Evolutionary conservation across 2,329 filamentous ascomycete genomes (phyloP).

Genomic region (Diaporthe citri): DNA sequence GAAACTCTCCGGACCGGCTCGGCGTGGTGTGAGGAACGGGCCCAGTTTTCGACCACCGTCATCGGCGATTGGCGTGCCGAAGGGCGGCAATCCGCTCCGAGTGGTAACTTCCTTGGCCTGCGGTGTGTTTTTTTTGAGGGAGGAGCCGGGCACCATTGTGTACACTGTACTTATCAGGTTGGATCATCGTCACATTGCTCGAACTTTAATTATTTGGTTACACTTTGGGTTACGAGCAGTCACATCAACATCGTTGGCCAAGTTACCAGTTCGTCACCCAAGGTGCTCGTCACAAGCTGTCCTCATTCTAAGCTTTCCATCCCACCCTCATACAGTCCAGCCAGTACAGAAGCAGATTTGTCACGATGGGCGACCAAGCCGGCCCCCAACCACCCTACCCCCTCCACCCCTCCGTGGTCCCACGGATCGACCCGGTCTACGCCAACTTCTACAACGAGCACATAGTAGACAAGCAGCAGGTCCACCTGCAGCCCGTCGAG

Average conservation of each 20-base stretch:
- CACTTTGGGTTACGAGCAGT: slow-evolving; percentile 5
- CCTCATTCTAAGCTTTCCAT: background rate
- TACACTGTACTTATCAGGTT: background rate
- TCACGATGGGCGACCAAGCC: slow-evolving; percentile 26
- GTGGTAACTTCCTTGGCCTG: background rate
- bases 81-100: slow-evolving; percentile 6
- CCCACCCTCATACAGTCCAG: too few species aligned
- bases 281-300: background rate
- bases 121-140: background rate
- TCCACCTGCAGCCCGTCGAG: slow-evolving; percentile 66
- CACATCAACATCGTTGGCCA: background rate
- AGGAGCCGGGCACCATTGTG: background rate
- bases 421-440: slow-evolving; percentile 63
- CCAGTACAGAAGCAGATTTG: background rate
- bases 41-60: slow-evolving; percentile 30
- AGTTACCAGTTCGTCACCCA: background rate
- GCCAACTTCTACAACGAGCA: slow-evolving; percentile 65
- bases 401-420: slow-evolving; percentile 59
- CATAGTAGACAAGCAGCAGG: slow-evolving; percentile 63
- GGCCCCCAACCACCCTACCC: slow-evolving; percentile 52
- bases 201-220: background rate
- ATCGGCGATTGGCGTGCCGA: slow-evolving; percentile 28
- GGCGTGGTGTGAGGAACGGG: slow-evolving; percentile 69
- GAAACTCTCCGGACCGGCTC: slow-evolving; percentile 56
- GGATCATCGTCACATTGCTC: slow-evolving; percentile 1